phyloP scores from a whole-genome alignment of 306 rosid species.

The Benincasa hispida region DNA sequence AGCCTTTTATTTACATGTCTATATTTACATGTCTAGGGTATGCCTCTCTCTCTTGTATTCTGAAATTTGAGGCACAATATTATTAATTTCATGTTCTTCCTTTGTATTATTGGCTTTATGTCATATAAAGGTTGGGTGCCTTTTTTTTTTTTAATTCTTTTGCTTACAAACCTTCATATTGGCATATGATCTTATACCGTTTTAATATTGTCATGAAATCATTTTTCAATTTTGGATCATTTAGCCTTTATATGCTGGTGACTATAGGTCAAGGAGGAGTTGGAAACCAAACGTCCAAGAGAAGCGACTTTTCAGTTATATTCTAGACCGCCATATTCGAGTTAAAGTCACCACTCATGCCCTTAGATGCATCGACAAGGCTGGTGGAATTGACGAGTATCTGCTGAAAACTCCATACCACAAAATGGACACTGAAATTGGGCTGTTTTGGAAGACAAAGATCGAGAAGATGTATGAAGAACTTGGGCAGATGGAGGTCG shows the following conservation, averaged over 20 bases:
- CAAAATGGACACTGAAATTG: constrained; percentile 88
- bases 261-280: constrained; percentile 56
- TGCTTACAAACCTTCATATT: neutral
- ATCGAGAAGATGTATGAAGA: constrained; percentile 75
- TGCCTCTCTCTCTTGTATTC: neutral
- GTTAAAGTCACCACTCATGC: constrained; percentile 88
- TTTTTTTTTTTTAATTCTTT: neutral
- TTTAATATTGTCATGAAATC: neutral
- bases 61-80: neutral
- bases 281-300: constrained; percentile 97
- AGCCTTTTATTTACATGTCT: neutral
- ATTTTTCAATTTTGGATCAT: neutral
- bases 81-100: neutral
- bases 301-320: constrained; percentile 86
- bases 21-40: neutral
- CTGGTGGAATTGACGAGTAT: constrained; percentile 92
- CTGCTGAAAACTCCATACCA: constrained; percentile 83
- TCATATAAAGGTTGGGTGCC: neutral
- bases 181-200: neutral
- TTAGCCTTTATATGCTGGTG: constrained; percentile 18
- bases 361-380: constrained; percentile 85
- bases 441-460: constrained; percentile 83
- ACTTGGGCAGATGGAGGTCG: constrained; percentile 59
- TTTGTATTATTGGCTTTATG: neutral
- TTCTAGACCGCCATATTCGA: constrained; percentile 73